phyloP scores from a whole-genome alignment of 2,329 filamentous ascomycete genomes.

The Blastomyces silverae region DNA sequence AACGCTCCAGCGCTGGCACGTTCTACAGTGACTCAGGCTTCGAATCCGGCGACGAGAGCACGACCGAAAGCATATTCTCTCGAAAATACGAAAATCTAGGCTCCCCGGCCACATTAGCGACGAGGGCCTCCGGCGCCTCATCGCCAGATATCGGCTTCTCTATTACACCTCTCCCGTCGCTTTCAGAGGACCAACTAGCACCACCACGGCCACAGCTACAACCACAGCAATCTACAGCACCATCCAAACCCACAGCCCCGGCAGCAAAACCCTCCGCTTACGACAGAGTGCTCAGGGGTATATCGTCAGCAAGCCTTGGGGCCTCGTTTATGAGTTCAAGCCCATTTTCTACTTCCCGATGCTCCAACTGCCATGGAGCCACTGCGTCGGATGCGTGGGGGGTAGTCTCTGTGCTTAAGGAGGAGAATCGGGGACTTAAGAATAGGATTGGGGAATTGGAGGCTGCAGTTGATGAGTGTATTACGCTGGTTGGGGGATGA shows the following conservation, averaged over 20 bases:
- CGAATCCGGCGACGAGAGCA: slow-evolving; percentile 52
- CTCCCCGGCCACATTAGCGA: slow-evolving; percentile 32
- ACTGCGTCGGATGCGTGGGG: slow-evolving; percentile 48
- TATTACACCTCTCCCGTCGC: slow-evolving; percentile 18
- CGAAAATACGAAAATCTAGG: slow-evolving; percentile 32
- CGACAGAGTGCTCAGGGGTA: slow-evolving; percentile 41
- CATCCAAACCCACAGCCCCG: slow-evolving; percentile 13
- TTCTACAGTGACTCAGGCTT: slow-evolving; percentile 52
- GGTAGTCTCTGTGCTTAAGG: slow-evolving; percentile 46
- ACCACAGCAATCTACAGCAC: slow-evolving; percentile 24
- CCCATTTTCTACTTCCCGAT: slow-evolving; percentile 28
- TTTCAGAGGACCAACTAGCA: slow-evolving; percentile 14
- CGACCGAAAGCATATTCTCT: slow-evolving; percentile 45
- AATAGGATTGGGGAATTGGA: slow-evolving; percentile 49
- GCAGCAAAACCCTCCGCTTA: slow-evolving; percentile 32
- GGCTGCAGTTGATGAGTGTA: slow-evolving; percentile 49
- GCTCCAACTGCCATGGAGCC: slow-evolving; percentile 39
- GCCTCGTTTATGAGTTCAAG: slow-evolving; percentile 29
- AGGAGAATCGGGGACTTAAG: slow-evolving; percentile 51
- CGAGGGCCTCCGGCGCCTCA: slow-evolving; percentile 33
- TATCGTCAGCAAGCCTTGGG: slow-evolving; percentile 32
- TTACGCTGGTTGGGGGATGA: slow-evolving; percentile 45
- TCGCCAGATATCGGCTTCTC: slow-evolving; percentile 32
- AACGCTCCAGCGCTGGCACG: slow-evolving; percentile 33
- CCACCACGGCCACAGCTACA: slow-evolving; percentile 28